Evolutionary conservation across 345 rosid species (phyloP).

Genomic region (Eucalyptus urophylla): DNA sequence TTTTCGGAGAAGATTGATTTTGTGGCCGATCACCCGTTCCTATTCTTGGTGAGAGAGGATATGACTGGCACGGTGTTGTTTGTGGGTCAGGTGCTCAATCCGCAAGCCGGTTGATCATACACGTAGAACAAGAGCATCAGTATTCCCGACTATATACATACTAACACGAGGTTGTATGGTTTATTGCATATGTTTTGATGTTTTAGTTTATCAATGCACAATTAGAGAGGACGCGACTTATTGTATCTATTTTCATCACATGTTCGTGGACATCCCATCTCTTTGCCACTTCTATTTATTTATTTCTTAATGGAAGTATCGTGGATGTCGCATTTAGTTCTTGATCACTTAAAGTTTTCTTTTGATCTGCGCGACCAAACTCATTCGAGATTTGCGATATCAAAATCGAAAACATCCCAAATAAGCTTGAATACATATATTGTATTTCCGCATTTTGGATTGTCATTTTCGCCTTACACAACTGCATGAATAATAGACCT

Average conservation of each 20-base stretch:
- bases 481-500: not conserved
- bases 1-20: not conserved
- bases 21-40: slow-evolving; percentile 1
- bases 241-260: not conserved
- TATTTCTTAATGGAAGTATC: not conserved
- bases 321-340: not conserved
- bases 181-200: not conserved
- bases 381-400: not conserved
- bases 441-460: not conserved
- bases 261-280: not conserved
- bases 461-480: not conserved
- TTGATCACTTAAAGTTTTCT: not conserved
- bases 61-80: not conserved
- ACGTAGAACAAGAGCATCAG: not conserved
- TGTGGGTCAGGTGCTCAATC: slow-evolving; percentile 3
- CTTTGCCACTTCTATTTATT: not conserved
- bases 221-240: not conserved
- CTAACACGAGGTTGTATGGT: not conserved
- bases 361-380: not conserved
- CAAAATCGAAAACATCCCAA: not conserved
- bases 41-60: slow-evolving; percentile 1
- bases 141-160: not conserved
- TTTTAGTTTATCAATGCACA: not conserved
- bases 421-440: not conserved
- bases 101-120: not conserved